Base-by-base conservation (phyloP, 2,329 filamentous ascomycete species). In the Helotiales sp. region DNA sequence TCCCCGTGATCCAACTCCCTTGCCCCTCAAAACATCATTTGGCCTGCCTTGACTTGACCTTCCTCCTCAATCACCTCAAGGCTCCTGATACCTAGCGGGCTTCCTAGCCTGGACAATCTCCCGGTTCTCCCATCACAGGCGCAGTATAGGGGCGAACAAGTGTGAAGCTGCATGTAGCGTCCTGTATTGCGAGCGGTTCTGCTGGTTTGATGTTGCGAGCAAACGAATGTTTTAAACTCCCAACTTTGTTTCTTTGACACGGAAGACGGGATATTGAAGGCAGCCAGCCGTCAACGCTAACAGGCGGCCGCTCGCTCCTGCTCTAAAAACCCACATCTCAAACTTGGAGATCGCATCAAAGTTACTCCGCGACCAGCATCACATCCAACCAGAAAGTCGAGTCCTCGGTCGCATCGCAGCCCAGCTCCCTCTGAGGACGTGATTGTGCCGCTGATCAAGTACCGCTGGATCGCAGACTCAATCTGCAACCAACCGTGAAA, bases 401-500 rank as follows among this genome's bases (percentile, higher is more conserved):
- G n/a, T 44, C 52, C 48, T 31, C 36, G 46, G n/a, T 54, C 24
- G 44, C 30, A 31, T 27, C 8, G 24, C 3, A 19, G 22, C 27
- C 29, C 30, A 33, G 40, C 7, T 25, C 19, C 40, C 22, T 44
- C 27, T 13, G 12, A 24, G 40, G 8, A 44, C 22, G 40, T 48
- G 25, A 46, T 47, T 48, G 48, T 54, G 51, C 52, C 51, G 53
- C 36, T 29, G 15, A 50, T 33, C 40, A 29, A 44, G 47, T 30
- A 42, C 27, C 42, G 36, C n/a, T 17, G 48, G 57, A 48, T 66
- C 60, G 62, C 62, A 34, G 63, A 55, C n/a, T n/a, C 55, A 31
- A 53, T 31, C 42, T 52, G 31, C 36, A 40, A 47, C 40, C 22
- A 34, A n/a, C 29, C 33, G 19, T 46, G 29, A 53, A 59, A 24